A percentile compares a stretch with the other conserved stretches of the same genome.
These are phyloP conservation scores for Exophiala sp. DNA, from an alignment of 2,329 filamentous ascomycete species.

Conservation along the genomic window DNA sequence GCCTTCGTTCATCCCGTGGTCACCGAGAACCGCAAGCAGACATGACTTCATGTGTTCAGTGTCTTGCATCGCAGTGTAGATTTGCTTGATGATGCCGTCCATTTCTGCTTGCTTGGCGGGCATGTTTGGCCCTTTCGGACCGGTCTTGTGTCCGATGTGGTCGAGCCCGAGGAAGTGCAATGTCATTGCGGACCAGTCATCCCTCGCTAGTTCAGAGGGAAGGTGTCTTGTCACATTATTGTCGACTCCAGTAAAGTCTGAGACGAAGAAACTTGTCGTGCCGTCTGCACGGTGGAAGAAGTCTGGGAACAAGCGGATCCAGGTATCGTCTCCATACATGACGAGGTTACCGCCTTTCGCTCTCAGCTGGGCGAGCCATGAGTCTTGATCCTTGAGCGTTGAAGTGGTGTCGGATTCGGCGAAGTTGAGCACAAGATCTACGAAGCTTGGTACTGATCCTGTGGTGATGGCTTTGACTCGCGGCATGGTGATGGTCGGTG, in stretches of 20 bases:
- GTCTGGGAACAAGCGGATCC: conserved; percentile 91
- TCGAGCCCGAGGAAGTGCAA: conserved; percentile 94
- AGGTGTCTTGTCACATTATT: conserved; percentile 94
- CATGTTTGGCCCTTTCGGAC: conserved; percentile 86
- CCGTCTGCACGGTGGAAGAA: conserved; percentile 86
- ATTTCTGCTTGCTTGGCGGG: conserved; percentile 89
- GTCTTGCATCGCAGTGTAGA: conserved; percentile 72
- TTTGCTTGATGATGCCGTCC: conserved; percentile 73
- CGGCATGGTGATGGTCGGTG: conserved; percentile 97
- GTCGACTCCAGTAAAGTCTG: conserved; percentile 97
- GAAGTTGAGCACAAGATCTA: conserved; percentile 95
- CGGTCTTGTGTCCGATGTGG: conserved; percentile 95
- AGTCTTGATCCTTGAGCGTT: conserved; percentile 82
- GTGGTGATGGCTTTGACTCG: conserved; percentile 96
- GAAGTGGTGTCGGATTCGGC: conserved; percentile 91
- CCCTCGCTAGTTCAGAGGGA: conserved; percentile 65
- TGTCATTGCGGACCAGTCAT: conserved; percentile 90
- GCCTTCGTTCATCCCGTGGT: conserved; percentile 99
- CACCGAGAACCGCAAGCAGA: conserved; percentile 80
- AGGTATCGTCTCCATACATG: conserved; percentile 98
- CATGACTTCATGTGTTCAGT: conserved; percentile 70
- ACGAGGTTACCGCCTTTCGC: conserved; percentile 71
- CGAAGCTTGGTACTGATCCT: conserved; percentile 94
- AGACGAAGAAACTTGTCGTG: conserved; percentile 96
- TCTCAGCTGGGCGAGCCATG: conserved; percentile 92